Percentiles rank a stretch among this genome's conserved stretches.
Conservation (phyloP, 768 basidiomycete genomes). For the Boletellus sp. region DNA sequence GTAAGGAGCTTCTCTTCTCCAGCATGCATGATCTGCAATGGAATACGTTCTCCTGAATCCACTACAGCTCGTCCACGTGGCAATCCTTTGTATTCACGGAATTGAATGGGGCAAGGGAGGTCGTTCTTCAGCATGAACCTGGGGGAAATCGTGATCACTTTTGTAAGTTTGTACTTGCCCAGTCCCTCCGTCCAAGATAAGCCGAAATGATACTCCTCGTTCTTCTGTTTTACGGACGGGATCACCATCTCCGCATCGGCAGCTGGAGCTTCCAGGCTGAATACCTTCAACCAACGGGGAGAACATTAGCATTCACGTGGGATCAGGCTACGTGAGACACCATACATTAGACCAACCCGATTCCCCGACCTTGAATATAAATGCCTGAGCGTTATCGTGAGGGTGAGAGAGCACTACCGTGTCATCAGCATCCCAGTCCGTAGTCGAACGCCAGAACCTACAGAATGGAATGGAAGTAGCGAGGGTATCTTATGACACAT, state of each 20-base stretch:
- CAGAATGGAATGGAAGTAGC: constrained; percentile 70
- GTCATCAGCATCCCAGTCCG: constrained; percentile 5
- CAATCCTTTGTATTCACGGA: constrained; percentile 80
- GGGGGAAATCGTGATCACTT: constrained; percentile 88
- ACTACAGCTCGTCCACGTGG: constrained; percentile 61
- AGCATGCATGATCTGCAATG: constrained; percentile 63
- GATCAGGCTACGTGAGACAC: not conserved
- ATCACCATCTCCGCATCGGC: constrained; percentile 85
- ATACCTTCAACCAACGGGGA: constrained; percentile 42
- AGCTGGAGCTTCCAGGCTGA: constrained; percentile 87
- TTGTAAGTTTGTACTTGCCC: constrained; percentile 97
- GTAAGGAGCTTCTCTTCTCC: constrained; percentile 75
- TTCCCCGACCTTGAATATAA: constrained; percentile 73
- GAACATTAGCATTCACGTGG: constrained; percentile 4
- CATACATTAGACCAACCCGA: constrained; percentile 86
- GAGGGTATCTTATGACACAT: constrained; percentile 39
- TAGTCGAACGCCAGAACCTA: constrained; percentile 39
- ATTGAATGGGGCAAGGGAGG: constrained; percentile 60
- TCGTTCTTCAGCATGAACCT: constrained; percentile 89
- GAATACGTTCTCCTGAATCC: constrained; percentile 61
- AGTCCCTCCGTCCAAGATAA: constrained; percentile 89
- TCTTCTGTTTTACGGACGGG: constrained; percentile 55
- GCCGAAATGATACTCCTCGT: constrained; percentile 75
- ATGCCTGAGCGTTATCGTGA: constrained; percentile 76
- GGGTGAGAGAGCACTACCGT: constrained; percentile 80